Base-by-base conservation (phyloP, 2,329 filamentous ascomycete genomes). In the Epichloe sibirici region DNA sequence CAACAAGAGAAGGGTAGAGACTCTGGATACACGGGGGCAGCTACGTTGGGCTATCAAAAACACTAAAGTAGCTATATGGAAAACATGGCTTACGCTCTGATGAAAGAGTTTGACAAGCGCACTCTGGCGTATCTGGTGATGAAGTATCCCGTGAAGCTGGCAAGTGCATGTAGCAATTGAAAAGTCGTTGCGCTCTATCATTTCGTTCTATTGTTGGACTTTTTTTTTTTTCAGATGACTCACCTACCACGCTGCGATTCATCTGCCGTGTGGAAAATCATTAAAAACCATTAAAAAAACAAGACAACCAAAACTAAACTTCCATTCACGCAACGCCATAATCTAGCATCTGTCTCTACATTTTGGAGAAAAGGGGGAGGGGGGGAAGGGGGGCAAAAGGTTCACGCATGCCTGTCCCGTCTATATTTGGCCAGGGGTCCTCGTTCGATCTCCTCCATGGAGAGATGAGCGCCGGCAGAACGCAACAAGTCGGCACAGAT, bases 391-490 rank as follows among this genome's bases (percentile, higher is more conserved):
- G 15, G 25, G 35, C n/a, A 28, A 51, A 42, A 40, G 4, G 17
- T 25, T 45, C 35, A 46, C 8, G 34, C 11, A 5, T 4, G 21
- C 12, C 15, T 46, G 31, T 57, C 51, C n/a, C 47, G 51, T 31
- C 37, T 52, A 38, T 55, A 55, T 51, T 60, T 61, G 34, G 58
- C 59, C 21, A 59, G 23, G 2, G 61, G 59, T 3, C 58, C 55
- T 12, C 63, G 60, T 54, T 69, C 67, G 45, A 67, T 62, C 56
- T 71, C 69, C 55, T 70, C 67, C 4, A 63, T 63, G 9, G 66
- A 82, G 15, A 85, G 65, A 63, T 81, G 75, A 0, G 79, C 82
- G 1, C 82, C 82, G 0, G 79, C 79, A 42, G 78, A 74, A 53
- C 70, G 72, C 45, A 86, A 65, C 53, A 86, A 61, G 49, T 68